Evolutionary conservation across 768 basidiomycete species (phyloP), one percentile per base, ranked within the genome.

Genomic region (Naganishia friedmannii): DNA sequence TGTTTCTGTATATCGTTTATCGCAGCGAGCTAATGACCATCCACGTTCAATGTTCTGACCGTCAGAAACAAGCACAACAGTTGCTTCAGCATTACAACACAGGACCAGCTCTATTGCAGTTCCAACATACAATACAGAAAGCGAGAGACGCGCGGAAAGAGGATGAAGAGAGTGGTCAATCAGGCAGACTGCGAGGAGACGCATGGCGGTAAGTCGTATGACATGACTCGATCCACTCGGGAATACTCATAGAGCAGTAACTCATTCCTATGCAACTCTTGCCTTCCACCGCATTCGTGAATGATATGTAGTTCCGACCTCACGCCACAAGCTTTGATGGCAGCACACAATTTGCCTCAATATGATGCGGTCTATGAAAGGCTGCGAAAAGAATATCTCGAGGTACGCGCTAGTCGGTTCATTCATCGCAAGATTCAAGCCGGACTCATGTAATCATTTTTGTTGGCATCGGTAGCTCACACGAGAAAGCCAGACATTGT

Each of bases 351-450:
- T 53, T 60, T 80, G 23, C 76, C 77, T n/a, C 53, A 76, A 19
- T 80, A 78, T 57, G 79, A 80, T 65, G 75, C 77, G 26, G 73
- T 75, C 2, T 78, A 78, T 63, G 65, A 65, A 6, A 69, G 75
- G 29, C 66, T 80, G 4, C 45, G 75, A 34, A 69, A 70, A 65
- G 79, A 80, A 57, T 79, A 78, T 68, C 56, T 75, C 5, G 73
- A 74, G 32, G 78, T 78, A 42, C 7, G 60, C 31, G 23, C 32
- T 28, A 9, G 34, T 3, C 5, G 13, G 1, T 21, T 17, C 5
- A 23, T n/a, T 46, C 21, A 26, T 21, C 13, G 15, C 19, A 51
- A 28, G 34, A 51, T 63, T 26, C 57, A 19, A 34, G 68, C 73
- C 66, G 39, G 53, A 53, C 53, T 4, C 4, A 29, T 32, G 6